Evolutionary conservation across 164 flowering plant species (phyloP).

Genomic region (Magnolia changhungtana): DNA sequence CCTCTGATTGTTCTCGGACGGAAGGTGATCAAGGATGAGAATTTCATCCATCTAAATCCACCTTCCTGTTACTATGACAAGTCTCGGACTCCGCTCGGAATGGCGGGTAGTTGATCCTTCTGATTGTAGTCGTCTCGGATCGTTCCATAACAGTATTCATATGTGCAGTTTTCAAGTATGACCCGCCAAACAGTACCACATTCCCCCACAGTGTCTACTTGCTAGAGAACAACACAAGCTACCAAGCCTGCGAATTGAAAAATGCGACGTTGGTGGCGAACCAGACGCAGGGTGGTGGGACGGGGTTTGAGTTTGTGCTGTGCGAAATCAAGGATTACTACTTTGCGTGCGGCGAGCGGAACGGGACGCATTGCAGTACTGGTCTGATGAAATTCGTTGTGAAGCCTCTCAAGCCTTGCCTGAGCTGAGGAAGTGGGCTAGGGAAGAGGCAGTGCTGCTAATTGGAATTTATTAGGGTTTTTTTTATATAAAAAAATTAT

Average conservation of each 20-base stretch:
- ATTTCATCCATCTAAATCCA: no score
- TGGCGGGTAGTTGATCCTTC: no score
- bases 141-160: no score
- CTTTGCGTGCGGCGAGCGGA: conserved; percentile 42
- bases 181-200: conserved; percentile 32
- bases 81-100: no score
- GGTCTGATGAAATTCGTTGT: conserved; percentile 44
- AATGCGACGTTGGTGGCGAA: conserved; percentile 38
- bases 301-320: conserved; percentile 33
- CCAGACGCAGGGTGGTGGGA: conserved; percentile 30
- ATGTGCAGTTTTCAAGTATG: conserved; percentile 43
- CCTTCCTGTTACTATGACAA: no score
- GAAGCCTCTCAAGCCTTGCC: conserved; percentile 22
- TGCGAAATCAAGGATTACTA: conserved; percentile 24
- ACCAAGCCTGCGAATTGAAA: conserved; percentile 36
- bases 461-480: not conserved
- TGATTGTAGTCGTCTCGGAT: no score
- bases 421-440: not conserved
- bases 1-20: no score
- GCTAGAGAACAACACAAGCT: conserved; percentile 40
- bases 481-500: no score
- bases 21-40: no score
- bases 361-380: conserved; percentile 32
- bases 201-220: conserved; percentile 48
- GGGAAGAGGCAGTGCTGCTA: conserved; percentile 12